A percentile compares a stretch with the other conserved stretches of the same genome.
Evolutionary conservation across 371 early-diverging fungal species (phyloP).

Genomic region (Mucor sp.): DNA sequence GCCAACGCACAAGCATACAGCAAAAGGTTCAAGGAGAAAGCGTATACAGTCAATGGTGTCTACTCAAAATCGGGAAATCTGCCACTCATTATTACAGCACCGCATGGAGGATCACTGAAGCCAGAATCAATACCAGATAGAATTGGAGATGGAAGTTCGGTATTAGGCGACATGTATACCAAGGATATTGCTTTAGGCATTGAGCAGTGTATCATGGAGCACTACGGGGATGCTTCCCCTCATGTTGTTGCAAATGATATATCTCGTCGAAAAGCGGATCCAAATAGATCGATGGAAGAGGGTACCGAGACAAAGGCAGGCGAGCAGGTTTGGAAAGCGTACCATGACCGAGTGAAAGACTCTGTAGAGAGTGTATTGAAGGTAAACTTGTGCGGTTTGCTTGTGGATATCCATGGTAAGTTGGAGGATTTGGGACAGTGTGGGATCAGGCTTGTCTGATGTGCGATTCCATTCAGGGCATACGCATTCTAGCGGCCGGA

Average conservation of each 20-base stretch:
- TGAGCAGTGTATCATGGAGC: background rate
- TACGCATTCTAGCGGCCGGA: constrained; percentile 13
- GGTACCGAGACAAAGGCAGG: constrained; percentile 13
- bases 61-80: background rate
- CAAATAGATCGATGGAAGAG: constrained; percentile 14
- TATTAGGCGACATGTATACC: constrained; percentile 14
- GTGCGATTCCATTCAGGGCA: constrained; percentile 8
- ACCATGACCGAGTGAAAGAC: background rate
- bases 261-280: constrained; percentile 16
- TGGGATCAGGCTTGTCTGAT: background rate
- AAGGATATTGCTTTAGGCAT: constrained; percentile 13
- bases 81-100: constrained; percentile 20
- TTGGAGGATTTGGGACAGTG: background rate
- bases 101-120: constrained; percentile 12
- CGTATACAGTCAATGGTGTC: background rate
- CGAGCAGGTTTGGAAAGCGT: constrained; percentile 12
- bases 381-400: background rate
- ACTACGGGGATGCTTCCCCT: constrained; percentile 5
- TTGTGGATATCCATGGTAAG: constrained; percentile 25
- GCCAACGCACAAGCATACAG: background rate
- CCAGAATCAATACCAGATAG: constrained; percentile 20
- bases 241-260: background rate
- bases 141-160: background rate
- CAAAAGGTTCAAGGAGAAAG: background rate
- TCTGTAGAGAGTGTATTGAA: background rate